Base-by-base conservation (phyloP, 78 protist genomes). In the Dictyostelium firmibasis region DNA sequence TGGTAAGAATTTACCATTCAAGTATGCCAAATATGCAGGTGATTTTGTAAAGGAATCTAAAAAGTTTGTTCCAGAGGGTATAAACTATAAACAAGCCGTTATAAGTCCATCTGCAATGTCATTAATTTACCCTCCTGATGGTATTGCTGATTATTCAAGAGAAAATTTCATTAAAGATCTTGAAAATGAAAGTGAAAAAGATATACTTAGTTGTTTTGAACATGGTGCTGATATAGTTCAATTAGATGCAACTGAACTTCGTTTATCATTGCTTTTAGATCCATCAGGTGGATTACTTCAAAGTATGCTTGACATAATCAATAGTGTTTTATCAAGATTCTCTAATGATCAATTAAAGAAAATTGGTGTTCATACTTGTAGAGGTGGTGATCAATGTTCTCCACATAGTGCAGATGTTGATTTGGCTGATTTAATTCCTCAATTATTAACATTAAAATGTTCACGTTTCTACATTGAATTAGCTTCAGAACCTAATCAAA, bases 281-380 rank as follows among this genome's bases (percentile, higher is more conserved):
- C 93, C 93, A 27, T 31, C 62, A 20, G 93, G 93, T 9, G 18
- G 11, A 14, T 35, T 87, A 3, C n/a, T 78, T 1, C 7, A 62
- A 14, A 23, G 16, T 14, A 16, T 87, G 14, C 20, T 87, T 43
- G 18, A 6, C 0, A 27, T 87, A 0, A 87, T 77, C 25, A 67
- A 60, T 11, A 74, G 4, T 5, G 27, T 87, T 3, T 27, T 87
- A 6, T 38, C 76, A 10, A 50, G 85, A 57, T 87, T 87, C 81
- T 41, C 78, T 3, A 31, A 8, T 13, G 82, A 77, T 0, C 86
- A 87, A 64, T 23, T 31, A 38, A 14, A 25, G 2, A 76, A 43
- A 0, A 79, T 87, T 29, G 93, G 93, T 38, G 8, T 78, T 31
- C 93, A 87, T 43, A 43, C 50, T 2, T 87, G 93, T 78, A 72